Base-by-base conservation (phyloP, 2,329 filamentous ascomycete species). In the Fusarium palustre region DNA sequence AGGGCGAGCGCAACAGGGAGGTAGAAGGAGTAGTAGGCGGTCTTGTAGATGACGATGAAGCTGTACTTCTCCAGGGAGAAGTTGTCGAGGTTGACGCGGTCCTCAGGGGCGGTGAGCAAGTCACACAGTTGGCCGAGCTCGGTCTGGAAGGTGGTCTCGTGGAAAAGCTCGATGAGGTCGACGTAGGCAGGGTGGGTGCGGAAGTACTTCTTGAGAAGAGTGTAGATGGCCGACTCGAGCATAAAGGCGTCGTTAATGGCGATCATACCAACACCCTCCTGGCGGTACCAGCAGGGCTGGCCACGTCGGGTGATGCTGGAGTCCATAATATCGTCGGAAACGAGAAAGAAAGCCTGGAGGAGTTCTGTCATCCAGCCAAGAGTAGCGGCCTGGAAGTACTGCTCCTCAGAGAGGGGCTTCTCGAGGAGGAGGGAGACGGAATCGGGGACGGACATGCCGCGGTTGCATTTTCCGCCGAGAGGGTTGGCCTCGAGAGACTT, bases 31-130 rank as follows among this genome's bases (percentile, higher is more conserved):
- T 99, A 99, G 86, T 97, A 99, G 53, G 96, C 94, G 25, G 96
- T 99, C 90, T 99, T 99, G 90, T 97, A 98, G 82, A 97, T 92
- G 83, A 99, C 96, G 77, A 99, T 99, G 87, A 98, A 99, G 76
- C 86, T 90, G 86, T 97, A 97, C 87, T 97, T 99, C 67, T 94
- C 88, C 81, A 97, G 86, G 80, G 90, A 94, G 87, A 99, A 99
- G 85, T 97, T 97, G 86, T 92, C 86, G 69, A 99, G 90, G 82
- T 98, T 90, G 77, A 98, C 92, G 67, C 90, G 86, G 80, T 97
- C 94, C 83, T 99, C 96, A 42, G 96, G 96, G 38, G 96, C 96
- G 47, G 96, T 99, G 79, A 98, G 89, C 70, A 99, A 86, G 80
- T 99, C 96, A 81, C 94, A 97, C 58, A 94, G 86, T 86, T 99